These are phyloP conservation scores for Saturnispora gosingensis DNA, from an alignment of 805 yeast genomes.

Conservation along the genomic window DNA sequence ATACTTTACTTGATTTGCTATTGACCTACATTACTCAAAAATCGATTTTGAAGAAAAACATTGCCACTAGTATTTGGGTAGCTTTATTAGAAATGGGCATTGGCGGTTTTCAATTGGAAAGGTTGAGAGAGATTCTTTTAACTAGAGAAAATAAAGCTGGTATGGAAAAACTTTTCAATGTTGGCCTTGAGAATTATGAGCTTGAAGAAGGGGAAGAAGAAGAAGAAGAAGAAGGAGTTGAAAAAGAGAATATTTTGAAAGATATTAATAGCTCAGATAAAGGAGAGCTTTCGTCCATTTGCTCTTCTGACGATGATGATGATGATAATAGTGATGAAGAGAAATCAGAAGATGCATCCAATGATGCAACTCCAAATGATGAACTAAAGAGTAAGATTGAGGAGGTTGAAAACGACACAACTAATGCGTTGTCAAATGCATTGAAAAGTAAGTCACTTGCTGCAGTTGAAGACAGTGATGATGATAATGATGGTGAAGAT, in stretches of 20 bases:
- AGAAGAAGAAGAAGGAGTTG: constrained; percentile 31
- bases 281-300: background rate
- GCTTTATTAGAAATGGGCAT: constrained; percentile 39
- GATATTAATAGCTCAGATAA: constrained; percentile 23
- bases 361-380: constrained; percentile 28
- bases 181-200: constrained; percentile 40
- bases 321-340: constrained; percentile 13
- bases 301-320: constrained; percentile 13
- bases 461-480: constrained; percentile 7
- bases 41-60: constrained; percentile 46
- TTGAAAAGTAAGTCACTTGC: constrained; percentile 38
- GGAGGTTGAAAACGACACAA: constrained; percentile 37
- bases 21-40: constrained; percentile 49
- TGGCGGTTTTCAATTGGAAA: constrained; percentile 34
- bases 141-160: constrained; percentile 79
- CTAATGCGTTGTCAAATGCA: constrained; percentile 59
- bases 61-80: constrained; percentile 41
- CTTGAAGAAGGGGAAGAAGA: constrained; percentile 37
- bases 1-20: constrained; percentile 40
- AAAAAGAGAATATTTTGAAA: constrained; percentile 13
- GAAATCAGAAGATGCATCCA: constrained; percentile 30
- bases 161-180: constrained; percentile 64
- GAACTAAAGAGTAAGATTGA: constrained; percentile 28
- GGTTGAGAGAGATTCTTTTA: constrained; percentile 44
- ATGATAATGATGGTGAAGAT: constrained; percentile 30